These are phyloP conservation scores for Rhamnella rubrinervis DNA, from an alignment of 331 rosid genomes.

Conservation along the genomic window DNA sequence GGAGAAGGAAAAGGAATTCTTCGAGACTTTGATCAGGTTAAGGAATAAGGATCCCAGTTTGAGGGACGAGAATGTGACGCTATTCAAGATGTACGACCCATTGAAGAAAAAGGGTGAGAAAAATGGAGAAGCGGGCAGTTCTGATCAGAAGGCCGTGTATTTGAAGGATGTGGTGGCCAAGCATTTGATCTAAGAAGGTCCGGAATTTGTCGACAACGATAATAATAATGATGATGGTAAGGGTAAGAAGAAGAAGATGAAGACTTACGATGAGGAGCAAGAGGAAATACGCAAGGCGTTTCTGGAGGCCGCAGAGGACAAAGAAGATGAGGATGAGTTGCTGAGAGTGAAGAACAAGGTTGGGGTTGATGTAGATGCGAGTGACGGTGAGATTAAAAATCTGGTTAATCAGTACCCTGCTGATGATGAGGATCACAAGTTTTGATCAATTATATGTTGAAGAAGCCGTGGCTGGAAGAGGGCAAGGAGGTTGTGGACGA, in stretches of 20 bases:
- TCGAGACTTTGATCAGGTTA: constrained; percentile 62
- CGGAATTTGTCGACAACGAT: constrained; percentile 47
- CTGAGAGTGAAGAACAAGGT: constrained; percentile 41
- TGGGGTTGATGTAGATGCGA: constrained; percentile 35
- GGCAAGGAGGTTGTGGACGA: constrained; percentile 42
- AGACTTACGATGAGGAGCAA: constrained; percentile 61
- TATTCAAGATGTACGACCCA: constrained; percentile 47
- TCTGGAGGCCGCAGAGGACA: constrained; percentile 38
- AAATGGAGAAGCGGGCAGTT: constrained; percentile 8
- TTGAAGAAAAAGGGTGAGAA: constrained; percentile 26
- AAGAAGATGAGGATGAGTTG: constrained; percentile 52
- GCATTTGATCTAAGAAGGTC: constrained; percentile 68
- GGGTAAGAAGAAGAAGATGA: constrained; percentile 1
- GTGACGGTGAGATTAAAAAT: constrained; percentile 35
- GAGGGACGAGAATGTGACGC: constrained; percentile 48
- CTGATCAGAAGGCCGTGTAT: constrained; percentile 31
- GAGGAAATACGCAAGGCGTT: constrained; percentile 62
- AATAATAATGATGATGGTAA: background rate
- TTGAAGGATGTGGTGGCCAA: constrained; percentile 71
- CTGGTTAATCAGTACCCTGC: constrained; percentile 70
- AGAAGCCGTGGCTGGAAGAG: constrained; percentile 63
- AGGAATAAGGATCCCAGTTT: constrained; percentile 64
- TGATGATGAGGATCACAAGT: constrained; percentile 45
- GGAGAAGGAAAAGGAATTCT: constrained; percentile 43
- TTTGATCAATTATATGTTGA: constrained; percentile 58